Base-by-base conservation (phyloP, 306 rosid genomes). In the Acacia confusa region DNA sequence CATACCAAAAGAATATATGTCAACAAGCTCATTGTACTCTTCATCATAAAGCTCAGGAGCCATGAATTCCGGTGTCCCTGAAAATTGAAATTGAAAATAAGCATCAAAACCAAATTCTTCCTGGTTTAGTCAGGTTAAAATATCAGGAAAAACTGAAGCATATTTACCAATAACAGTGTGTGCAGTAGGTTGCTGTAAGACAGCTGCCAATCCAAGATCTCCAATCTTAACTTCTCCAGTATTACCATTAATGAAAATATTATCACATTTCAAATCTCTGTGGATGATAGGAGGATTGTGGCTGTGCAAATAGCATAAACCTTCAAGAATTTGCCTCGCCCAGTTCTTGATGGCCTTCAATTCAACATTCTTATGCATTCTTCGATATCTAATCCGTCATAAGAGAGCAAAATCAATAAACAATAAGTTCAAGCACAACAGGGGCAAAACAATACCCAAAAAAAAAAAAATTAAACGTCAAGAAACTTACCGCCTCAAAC, bases 31-130 rank as follows among this genome's bases (percentile, higher is more conserved):
- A 80, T 92, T 88, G 47, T 95, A 95, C 61, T 95, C 95, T 81
- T 93, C 99, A 2, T 95, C 99, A 38, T 95, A 95, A 72, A 95
- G 98, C 89, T 95, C 99, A 0, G 99, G 99, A 61, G 97, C 99
- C 99, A 95, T 95, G 85, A 95, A 95, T 79, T 95, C 99, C 0
- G 97, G 99, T 20, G 99, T 93, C 52, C 99, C 96, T 93, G 88
- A 25, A 45, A 25, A 67, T 80, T 71, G 5, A 57, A 32, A 55
- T 55, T 75, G 1, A 71, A 75, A 43, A 58, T 16, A 53, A 20
- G 41, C 27, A 72, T 30, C 55, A 48, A 28, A 20, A 65, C 19
- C 72, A 24, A 61, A 80, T 60, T 50, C 28, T 57, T 17, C 30
- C 28, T 70, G 27, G 43, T 78, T 61, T 16, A 75, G 72, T 45